These are phyloP conservation scores for Fusarium cicatricum DNA, from an alignment of 2,329 filamentous ascomycete species.

Conservation along the genomic window DNA sequence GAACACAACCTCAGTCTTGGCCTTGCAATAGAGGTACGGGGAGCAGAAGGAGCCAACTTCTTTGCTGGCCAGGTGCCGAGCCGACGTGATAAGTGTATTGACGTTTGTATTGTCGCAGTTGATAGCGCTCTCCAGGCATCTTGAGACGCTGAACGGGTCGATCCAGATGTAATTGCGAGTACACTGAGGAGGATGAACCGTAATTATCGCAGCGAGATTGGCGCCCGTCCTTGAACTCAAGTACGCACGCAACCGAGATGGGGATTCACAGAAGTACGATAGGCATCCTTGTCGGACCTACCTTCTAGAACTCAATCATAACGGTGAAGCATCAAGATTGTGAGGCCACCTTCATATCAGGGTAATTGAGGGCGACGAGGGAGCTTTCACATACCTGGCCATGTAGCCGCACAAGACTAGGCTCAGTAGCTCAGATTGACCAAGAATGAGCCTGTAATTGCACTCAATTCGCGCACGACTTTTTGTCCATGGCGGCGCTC, in stretches of 20 bases:
- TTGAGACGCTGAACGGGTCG: neutral
- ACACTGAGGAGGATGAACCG: neutral
- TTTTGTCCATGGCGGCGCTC: neutral
- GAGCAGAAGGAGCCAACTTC: neutral
- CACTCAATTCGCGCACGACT: too few relatives aligned
- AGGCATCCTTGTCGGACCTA: neutral
- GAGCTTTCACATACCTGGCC: neutral
- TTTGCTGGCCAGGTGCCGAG: neutral
- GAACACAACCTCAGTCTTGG: neutral
- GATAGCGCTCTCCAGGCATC: neutral
- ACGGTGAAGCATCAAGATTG: neutral
- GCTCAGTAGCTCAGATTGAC: too few relatives aligned
- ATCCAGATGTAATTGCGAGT: neutral
- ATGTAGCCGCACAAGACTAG: neutral
- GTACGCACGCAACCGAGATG: neutral
- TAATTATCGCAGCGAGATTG: too few relatives aligned
- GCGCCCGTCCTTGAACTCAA: neutral
- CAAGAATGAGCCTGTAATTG: too few relatives aligned
- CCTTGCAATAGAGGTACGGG: neutral
- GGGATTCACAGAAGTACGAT: neutral
- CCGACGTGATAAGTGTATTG: neutral
- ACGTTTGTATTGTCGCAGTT: slow-evolving; percentile 1
- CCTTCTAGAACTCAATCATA: neutral
- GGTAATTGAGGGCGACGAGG: neutral
- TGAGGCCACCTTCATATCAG: neutral